A percentile compares a stretch with the other conserved stretches of the same genome.
Evolutionary conservation across 768 basidiomycete genomes (phyloP).

Genomic region (Mrakia frigida): DNA sequence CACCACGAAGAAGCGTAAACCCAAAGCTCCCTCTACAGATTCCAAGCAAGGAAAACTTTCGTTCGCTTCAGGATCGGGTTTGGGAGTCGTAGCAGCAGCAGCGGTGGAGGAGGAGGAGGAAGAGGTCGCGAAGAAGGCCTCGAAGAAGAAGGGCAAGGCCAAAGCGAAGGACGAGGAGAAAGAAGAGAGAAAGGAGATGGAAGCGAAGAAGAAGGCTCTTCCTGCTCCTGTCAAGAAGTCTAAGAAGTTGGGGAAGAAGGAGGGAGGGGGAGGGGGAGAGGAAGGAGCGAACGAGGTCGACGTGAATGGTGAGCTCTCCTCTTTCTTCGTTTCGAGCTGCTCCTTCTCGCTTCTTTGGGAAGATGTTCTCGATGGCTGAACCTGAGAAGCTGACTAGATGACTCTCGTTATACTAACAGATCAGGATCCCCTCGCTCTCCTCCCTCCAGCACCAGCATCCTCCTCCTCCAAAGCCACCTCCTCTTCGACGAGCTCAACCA

Average conservation of each 20-base stretch:
- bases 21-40: not conserved
- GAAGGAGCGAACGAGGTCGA: not conserved
- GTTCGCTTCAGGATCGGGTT: constrained; percentile 7
- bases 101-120: not conserved
- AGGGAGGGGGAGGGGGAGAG: not conserved
- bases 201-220: not conserved
- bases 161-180: constrained; percentile 31
- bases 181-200: constrained; percentile 32
- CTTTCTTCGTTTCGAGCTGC: no score
- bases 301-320: not conserved
- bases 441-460: not conserved
- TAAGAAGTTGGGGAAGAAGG: not conserved
- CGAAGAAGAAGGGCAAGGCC: not conserved
- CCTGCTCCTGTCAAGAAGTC: not conserved
- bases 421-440: not conserved
- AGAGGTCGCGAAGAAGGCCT: not conserved
- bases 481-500: constrained; percentile 2
- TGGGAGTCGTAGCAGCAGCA: not conserved
- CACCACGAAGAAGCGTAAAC: not conserved
- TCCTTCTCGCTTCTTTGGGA: no score
- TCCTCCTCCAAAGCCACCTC: not conserved
- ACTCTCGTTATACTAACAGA: no score
- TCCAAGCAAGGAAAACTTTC: constrained; percentile 18
- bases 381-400: no score
- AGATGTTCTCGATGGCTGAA: no score